Evolutionary conservation across 106 monocot species (phyloP).

Genomic region (Triglochin maritima): DNA sequence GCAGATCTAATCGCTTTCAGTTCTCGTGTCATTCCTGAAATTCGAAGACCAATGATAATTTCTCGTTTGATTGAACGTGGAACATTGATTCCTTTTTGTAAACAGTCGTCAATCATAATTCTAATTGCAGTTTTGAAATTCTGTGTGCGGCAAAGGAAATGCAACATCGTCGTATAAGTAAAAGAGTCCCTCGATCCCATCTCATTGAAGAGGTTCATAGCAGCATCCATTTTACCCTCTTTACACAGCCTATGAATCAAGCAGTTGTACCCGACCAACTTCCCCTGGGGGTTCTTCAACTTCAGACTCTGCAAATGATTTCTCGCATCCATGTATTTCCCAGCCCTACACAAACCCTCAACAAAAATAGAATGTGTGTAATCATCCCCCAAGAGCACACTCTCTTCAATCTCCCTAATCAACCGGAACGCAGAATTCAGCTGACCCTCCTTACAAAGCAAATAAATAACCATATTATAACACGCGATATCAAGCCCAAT

Average conservation of each 20-base stretch:
- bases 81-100: conserved; percentile 39
- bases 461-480: conserved; percentile 68
- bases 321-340: conserved; percentile 35
- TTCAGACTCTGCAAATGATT: conserved; percentile 42
- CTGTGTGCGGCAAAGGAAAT: conserved; percentile 50
- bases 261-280: conserved; percentile 68
- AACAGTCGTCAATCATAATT: conserved; percentile 32
- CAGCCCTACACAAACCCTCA: conserved; percentile 64
- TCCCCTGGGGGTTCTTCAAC: conserved; percentile 25
- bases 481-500: conserved; percentile 57
- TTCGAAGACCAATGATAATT: conserved; percentile 59
- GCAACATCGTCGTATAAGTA: conserved; percentile 66
- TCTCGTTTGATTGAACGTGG: conserved; percentile 39
- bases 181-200: conserved; percentile 65
- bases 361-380: conserved; percentile 75
- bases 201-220: conserved; percentile 44
- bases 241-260: conserved; percentile 73
- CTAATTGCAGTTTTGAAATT: conserved; percentile 48
- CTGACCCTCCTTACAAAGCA: conserved; percentile 50
- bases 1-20: conserved; percentile 4
- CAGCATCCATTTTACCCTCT: conserved; percentile 37
- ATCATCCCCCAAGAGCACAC: conserved; percentile 43
- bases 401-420: conserved; percentile 48
- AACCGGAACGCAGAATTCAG: conserved; percentile 43
- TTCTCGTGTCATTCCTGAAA: conserved; percentile 5